Percentiles rank a stretch among this genome's conserved stretches.
These are phyloP conservation scores for Aspergillus sp. DNA, from an alignment of 2,329 filamentous ascomycete genomes.

Conservation along the genomic window DNA sequence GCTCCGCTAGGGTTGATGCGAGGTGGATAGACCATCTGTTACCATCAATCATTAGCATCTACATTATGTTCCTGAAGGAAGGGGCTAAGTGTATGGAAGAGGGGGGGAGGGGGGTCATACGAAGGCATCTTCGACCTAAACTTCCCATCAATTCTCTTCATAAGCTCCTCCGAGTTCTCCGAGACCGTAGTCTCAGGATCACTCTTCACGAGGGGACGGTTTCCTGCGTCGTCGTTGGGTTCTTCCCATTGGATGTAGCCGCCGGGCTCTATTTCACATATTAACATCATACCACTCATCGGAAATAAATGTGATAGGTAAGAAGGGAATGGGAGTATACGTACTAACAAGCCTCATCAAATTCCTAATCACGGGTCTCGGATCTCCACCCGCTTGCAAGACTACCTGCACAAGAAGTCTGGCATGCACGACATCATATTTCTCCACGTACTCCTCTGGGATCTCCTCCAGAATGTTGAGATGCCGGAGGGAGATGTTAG, in stretches of 20 bases:
- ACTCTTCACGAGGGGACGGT: not conserved
- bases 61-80: too few relatives aligned
- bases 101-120: not conserved
- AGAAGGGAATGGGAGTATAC: not conserved
- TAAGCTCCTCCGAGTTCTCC: not conserved
- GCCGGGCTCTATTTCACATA: not conserved
- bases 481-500: constrained; percentile 14
- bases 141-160: not conserved
- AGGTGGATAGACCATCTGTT: not conserved
- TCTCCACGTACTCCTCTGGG: constrained; percentile 16
- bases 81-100: not conserved
- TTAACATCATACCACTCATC: not conserved
- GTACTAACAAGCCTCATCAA: not conserved
- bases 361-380: not conserved
- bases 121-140: not conserved
- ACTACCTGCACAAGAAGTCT: constrained; percentile 10
- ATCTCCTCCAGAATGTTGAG: constrained; percentile 19
- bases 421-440: constrained; percentile 29
- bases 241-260: not conserved
- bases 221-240: not conserved
- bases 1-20: not conserved
- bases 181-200: not conserved
- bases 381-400: not conserved
- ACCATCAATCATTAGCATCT: too few relatives aligned
- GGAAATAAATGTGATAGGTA: not conserved